These are phyloP conservation scores for Grosmannia huntii DNA, from an alignment of 2,329 filamentous ascomycete genomes.

Conservation along the genomic window DNA sequence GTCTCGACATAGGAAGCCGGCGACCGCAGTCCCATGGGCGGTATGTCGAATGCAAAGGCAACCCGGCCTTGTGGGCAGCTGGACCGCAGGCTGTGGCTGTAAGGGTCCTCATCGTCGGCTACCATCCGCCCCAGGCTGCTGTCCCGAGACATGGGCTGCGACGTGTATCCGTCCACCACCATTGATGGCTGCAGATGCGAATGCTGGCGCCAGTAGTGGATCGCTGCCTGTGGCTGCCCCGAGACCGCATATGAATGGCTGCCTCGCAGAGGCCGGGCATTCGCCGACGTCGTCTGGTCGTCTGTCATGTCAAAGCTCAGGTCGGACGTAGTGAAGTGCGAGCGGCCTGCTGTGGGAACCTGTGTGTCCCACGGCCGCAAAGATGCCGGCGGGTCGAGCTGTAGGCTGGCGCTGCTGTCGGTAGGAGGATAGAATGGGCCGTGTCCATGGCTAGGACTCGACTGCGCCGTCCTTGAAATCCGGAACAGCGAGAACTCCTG, in stretches of 20 bases:
- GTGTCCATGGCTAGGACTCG: slow-evolving; percentile 17
- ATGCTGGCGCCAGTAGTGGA: not conserved
- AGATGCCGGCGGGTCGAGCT: slow-evolving; percentile 3
- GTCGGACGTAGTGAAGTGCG: slow-evolving; percentile 12
- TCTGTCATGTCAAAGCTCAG: slow-evolving; percentile 8
- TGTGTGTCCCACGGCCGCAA: slow-evolving; percentile 18
- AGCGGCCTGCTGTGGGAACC: slow-evolving; percentile 12
- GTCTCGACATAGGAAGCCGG: slow-evolving; percentile 29
- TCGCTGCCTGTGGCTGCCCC: not conserved
- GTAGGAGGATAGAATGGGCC: slow-evolving; percentile 18
- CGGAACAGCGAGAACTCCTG: slow-evolving; percentile 14
- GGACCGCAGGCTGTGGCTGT: not conserved
- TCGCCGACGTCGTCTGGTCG: slow-evolving; percentile 15
- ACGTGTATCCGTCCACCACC: slow-evolving; percentile 27
- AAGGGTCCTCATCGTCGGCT: not conserved
- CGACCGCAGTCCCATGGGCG: slow-evolving; percentile 8
- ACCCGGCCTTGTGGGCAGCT: not conserved
- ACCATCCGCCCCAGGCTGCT: slow-evolving; percentile 18
- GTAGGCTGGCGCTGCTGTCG: too few species aligned
- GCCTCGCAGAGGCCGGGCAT: not conserved
- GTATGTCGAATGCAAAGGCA: slow-evolving; percentile 8
- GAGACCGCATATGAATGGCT: not conserved
- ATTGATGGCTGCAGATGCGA: not conserved
- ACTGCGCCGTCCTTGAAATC: slow-evolving; percentile 19
- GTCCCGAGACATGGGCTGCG: slow-evolving; percentile 37